Percentiles rank a stretch among this genome's conserved stretches.
Evolutionary conservation across 148 eudicot species (phyloP).

Genomic region (Suaeda aralocaspica): DNA sequence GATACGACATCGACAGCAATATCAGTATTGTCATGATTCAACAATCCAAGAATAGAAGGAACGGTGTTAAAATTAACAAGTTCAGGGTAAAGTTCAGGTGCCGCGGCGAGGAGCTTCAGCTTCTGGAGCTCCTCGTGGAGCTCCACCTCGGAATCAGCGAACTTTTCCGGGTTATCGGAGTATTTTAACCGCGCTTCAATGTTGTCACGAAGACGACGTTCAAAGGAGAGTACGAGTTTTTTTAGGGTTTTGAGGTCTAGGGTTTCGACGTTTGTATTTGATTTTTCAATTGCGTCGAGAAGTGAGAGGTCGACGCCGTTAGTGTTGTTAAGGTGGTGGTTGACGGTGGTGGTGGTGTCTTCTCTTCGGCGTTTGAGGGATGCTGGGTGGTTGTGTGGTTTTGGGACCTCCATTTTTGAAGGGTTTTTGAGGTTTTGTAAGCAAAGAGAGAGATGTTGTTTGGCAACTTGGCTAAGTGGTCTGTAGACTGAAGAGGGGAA

Average conservation of each 20-base stretch:
- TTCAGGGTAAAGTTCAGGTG: conserved; percentile 81
- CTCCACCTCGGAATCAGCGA: conserved; percentile 90
- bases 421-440: background rate
- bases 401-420: conserved; percentile 33
- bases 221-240: conserved; percentile 76
- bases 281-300: conserved; percentile 77
- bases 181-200: conserved; percentile 88
- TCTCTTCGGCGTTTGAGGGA: conserved; percentile 48
- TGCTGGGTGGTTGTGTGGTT: conserved; percentile 27
- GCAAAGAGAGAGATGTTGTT: no score
- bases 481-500: no score
- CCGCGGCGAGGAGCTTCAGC: conserved; percentile 77
- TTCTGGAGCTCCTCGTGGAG: conserved; percentile 85
- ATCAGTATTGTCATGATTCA: conserved; percentile 78
- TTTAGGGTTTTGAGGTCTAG: conserved; percentile 83
- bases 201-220: conserved; percentile 89
- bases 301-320: conserved; percentile 65
- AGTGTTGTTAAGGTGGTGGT: conserved; percentile 7
- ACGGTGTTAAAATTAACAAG: conserved; percentile 53
- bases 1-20: conserved; percentile 71
- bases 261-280: conserved; percentile 55
- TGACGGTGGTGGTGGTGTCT: conserved; percentile 21
- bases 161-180: conserved; percentile 79
- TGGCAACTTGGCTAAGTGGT: no score
- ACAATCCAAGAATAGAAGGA: conserved; percentile 55